Evolutionary conservation across 441 rosid species (phyloP).

Genomic region (Gossypium davidsonii): DNA sequence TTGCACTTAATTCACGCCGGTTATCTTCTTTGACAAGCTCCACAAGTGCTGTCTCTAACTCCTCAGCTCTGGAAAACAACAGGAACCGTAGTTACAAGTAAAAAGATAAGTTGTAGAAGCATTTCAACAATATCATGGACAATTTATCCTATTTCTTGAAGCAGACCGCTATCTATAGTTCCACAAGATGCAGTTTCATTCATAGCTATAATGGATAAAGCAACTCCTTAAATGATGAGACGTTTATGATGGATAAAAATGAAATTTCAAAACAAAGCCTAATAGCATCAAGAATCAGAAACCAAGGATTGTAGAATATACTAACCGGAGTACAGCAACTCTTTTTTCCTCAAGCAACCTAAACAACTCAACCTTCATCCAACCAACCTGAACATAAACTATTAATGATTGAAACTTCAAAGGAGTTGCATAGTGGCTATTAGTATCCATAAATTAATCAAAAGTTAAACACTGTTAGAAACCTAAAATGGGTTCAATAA

Average conservation of each 20-base stretch:
- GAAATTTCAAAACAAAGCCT: neutral
- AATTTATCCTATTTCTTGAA: constrained; percentile 5
- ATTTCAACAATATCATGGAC: constrained; percentile 9
- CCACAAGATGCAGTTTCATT: constrained; percentile 2
- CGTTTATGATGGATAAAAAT: neutral
- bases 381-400: constrained; percentile 54
- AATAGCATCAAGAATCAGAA: constrained; percentile 6
- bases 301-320: constrained; percentile 10
- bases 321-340: constrained; percentile 55
- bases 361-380: constrained; percentile 69
- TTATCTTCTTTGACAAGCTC: constrained; percentile 74
- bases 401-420: constrained; percentile 48
- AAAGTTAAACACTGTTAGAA: constrained; percentile 10
- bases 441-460: constrained; percentile 9
- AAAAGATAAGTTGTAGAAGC: neutral
- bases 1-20: constrained; percentile 49
- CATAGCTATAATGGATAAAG: neutral
- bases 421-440: constrained; percentile 23
- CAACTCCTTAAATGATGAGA: neutral
- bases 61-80: constrained; percentile 51
- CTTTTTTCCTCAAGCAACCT: constrained; percentile 63
- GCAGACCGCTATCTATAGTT: constrained; percentile 6
- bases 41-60: constrained; percentile 65
- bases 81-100: constrained; percentile 4
- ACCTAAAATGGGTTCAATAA: constrained; percentile 1